Evolutionary conservation across 2,329 filamentous ascomycete genomes (phyloP).

Genomic region (Pestalotiopsis sp.): DNA sequence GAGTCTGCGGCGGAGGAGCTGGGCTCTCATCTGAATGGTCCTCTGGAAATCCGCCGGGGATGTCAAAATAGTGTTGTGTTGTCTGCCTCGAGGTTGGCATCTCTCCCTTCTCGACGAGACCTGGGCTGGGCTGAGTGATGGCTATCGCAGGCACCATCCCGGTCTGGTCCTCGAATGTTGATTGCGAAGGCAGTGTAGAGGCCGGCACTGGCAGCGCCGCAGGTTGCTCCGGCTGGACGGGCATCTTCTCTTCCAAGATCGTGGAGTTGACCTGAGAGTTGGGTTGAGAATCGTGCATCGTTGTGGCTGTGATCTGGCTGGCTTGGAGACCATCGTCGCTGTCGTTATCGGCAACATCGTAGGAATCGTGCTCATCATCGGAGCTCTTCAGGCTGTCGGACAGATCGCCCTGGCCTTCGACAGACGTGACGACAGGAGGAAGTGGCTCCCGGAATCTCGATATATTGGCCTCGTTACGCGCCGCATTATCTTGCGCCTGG

Average conservation of each 20-base stretch:
- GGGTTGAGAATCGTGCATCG: slow-evolving; percentile 20
- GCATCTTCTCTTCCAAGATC: slow-evolving; percentile 18
- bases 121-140: slow-evolving; percentile 46
- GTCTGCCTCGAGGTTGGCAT: not conserved
- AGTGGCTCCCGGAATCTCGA: slow-evolving; percentile 64
- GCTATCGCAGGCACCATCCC: slow-evolving; percentile 43
- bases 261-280: slow-evolving; percentile 15
- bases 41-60: slow-evolving; percentile 63
- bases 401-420: slow-evolving; percentile 65
- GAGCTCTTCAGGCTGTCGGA: slow-evolving; percentile 56
- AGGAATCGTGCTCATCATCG: slow-evolving; percentile 38
- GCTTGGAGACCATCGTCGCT: slow-evolving; percentile 20
- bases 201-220: slow-evolving; percentile 2
- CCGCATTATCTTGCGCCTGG: slow-evolving; percentile 49
- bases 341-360: slow-evolving; percentile 15
- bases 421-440: slow-evolving; percentile 70
- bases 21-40: slow-evolving; percentile 31
- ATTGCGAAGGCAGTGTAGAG: not conserved
- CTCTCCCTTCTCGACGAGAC: slow-evolving; percentile 17
- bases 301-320: slow-evolving; percentile 18
- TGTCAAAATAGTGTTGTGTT: slow-evolving; percentile 37
- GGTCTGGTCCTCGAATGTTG: not conserved
- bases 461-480: slow-evolving; percentile 56
- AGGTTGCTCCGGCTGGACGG: slow-evolving; percentile 9
- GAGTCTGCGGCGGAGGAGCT: not conserved